Percentiles rank a stretch among this genome's conserved stretches.
Conservation (phyloP, 768 basidiomycete species). For the Lactifluus hygrophoroides region DNA sequence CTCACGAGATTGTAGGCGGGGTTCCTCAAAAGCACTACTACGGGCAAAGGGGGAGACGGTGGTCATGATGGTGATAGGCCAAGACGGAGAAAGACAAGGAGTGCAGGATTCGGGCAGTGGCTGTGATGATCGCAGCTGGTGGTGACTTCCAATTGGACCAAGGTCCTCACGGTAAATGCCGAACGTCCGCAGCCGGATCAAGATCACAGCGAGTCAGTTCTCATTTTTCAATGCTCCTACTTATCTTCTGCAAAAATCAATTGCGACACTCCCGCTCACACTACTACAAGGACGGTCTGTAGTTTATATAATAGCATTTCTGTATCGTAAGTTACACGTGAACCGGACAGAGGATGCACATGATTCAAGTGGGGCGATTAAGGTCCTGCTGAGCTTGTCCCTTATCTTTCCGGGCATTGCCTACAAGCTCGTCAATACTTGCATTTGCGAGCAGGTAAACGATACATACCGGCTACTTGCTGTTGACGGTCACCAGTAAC, state of each 20-base stretch:
- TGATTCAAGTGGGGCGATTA: slow-evolving; percentile 27
- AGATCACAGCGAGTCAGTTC: too few relatives aligned
- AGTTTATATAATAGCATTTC: neutral
- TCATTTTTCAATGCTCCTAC: too few relatives aligned
- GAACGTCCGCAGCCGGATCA: neutral
- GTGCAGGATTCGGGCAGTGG: neutral
- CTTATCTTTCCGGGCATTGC: slow-evolving; percentile 46
- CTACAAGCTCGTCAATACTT: slow-evolving; percentile 24
- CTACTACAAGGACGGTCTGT: too few relatives aligned
- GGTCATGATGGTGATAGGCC: slow-evolving; percentile 24
- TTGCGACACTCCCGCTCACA: too few relatives aligned
- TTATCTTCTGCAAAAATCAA: too few relatives aligned
- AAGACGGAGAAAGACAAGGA: neutral
- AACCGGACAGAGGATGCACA: neutral
- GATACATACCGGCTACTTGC: slow-evolving; percentile 36
- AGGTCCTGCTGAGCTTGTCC: slow-evolving; percentile 45
- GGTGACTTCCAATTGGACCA: too few relatives aligned
- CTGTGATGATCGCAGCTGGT: neutral
- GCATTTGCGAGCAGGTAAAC: too few relatives aligned
- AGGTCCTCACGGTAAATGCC: neutral
- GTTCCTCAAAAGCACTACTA: slow-evolving; percentile 32
- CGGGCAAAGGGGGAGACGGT: slow-evolving; percentile 38
- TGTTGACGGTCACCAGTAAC: slow-evolving; percentile 48
- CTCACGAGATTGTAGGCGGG: slow-evolving; percentile 30
- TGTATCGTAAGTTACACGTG: neutral